Conservation (phyloP, 2,329 filamentous ascomycete species). For the Aspergillus tanneri region DNA sequence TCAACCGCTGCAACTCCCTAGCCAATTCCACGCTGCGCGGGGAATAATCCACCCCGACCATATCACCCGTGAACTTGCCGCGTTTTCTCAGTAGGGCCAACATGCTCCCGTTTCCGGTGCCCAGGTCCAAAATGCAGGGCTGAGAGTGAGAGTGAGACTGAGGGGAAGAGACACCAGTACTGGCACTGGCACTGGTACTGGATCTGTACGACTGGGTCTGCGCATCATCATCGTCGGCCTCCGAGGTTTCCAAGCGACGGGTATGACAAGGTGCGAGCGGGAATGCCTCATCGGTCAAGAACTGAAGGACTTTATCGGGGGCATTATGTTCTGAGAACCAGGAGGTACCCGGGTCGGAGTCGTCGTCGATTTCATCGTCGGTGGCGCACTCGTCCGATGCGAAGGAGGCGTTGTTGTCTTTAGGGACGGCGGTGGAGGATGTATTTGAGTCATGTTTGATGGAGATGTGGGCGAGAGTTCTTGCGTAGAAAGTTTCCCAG, state of each 20-base stretch:
- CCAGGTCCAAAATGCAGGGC: conserved; percentile 72
- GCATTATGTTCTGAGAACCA: conserved; percentile 97
- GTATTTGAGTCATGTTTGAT: conserved; percentile 21
- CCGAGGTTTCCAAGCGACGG: background rate
- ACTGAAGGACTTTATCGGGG: conserved; percentile 73
- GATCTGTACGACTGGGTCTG: background rate
- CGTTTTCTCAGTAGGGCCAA: conserved; percentile 74
- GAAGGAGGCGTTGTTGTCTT: conserved; percentile 3
- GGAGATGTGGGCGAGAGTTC: conserved; percentile 42
- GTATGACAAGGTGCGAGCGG: conserved; percentile 41
- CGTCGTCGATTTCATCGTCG: conserved; percentile 69
- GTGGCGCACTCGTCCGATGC: no score
- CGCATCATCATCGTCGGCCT: background rate
- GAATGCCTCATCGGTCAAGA: conserved; percentile 56
- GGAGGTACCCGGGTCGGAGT: conserved; percentile 76
- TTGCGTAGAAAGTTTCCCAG: conserved; percentile 60
- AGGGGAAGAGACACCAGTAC: no score
- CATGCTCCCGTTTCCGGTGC: conserved; percentile 90
- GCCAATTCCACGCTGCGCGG: conserved; percentile 72
- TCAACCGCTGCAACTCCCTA: conserved; percentile 54
- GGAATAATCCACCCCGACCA: conserved; percentile 90
- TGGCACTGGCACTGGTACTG: no score
- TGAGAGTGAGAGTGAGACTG: conserved; percentile 15
- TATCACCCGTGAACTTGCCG: conserved; percentile 62
- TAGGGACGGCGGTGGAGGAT: conserved; percentile 3